Base-by-base conservation (phyloP, 345 rosid genomes). In the Garcia nutans region DNA sequence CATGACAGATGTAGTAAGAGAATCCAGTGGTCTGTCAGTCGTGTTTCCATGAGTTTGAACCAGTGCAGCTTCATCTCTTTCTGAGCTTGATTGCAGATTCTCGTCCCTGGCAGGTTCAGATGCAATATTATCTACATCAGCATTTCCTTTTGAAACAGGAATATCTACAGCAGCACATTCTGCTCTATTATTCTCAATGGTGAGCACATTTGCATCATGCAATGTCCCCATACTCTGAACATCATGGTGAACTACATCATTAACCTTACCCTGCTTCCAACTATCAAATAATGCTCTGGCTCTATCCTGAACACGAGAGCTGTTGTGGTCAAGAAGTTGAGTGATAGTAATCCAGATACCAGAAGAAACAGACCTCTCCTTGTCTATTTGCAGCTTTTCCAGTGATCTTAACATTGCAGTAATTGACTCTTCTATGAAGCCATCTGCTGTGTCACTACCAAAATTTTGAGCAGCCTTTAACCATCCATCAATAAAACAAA, bases 401-500 rank as follows among this genome's bases (percentile, higher is more conserved):
- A 93, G 79, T 44, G 99, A 97, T 72, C 80, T 83, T 72, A 96
- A 76, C 79, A 93, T 77, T 62, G 89, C 91, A 76, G 85, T 81
- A 73, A 96, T 85, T 59, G 95, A 85, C 84, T 89, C 98, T 79
- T 96, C 98, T 42, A 86, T 52, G 82, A 82, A 78, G 74, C 79
- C 76, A 78, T 87, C 97, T 68, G 80, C 74, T 72, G 89, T 61
- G 57, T 85, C 88, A 19, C 64, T 81, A 72, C 76, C 82, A 68
- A 81, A 74, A 78, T 76, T 71, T 72, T 86, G 90, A 55, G 90
- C 96, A 81, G 86, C 88, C 79, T 80, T 87, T 49, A 96, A 83
- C 99, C 99, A 96, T 78, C 82, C 87, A 86, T 86, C 83, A 12
- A 96, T 74, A 85, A 88, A 89, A 55, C 58, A 80, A 62, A 93